phyloP scores from a whole-genome alignment of 129 eudicot genomes.

The Glebionis coronaria region DNA sequence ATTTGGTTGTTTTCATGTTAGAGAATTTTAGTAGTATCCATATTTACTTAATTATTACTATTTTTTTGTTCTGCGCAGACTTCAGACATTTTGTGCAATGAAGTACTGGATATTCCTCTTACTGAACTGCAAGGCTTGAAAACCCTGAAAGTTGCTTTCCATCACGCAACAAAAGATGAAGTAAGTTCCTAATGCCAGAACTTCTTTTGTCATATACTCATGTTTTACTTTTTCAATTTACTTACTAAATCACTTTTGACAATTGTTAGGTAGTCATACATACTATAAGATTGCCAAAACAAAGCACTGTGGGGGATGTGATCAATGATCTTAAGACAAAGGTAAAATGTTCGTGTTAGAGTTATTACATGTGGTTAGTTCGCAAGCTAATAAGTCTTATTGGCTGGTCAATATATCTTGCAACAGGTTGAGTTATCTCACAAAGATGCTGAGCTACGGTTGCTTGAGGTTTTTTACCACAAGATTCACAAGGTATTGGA shows the following conservation, averaged over 20 bases:
- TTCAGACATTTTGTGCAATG: constrained; percentile 77
- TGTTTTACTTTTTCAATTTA: constrained; percentile 1
- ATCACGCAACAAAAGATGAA: constrained; percentile 74
- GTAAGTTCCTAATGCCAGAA: constrained; percentile 34
- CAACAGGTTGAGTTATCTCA: constrained; percentile 75
- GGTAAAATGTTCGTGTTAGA: constrained; percentile 28
- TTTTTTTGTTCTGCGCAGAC: constrained; percentile 35
- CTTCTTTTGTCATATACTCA: not conserved
- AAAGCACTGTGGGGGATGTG: constrained; percentile 89
- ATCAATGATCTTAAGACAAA: constrained; percentile 66
- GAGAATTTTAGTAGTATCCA: not conserved
- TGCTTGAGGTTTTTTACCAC: constrained; percentile 78
- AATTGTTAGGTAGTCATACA: constrained; percentile 58
- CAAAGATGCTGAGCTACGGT: constrained; percentile 72
- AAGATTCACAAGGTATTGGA: constrained; percentile 77
- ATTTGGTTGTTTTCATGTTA: too few relatives aligned
- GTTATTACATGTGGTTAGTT: not conserved
- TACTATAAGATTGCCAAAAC: constrained; percentile 78
- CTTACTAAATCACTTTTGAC: constrained; percentile 1
- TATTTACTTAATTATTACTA: constrained; percentile 4
- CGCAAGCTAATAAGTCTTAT: not conserved
- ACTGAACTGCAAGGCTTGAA: constrained; percentile 83
- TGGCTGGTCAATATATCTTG: constrained; percentile 7
- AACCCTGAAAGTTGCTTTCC: constrained; percentile 82
- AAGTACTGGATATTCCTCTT: constrained; percentile 81